Conservation (phyloP, 2,329 filamentous ascomycete species). For the Zelopaecilomyces penicillatus region DNA sequence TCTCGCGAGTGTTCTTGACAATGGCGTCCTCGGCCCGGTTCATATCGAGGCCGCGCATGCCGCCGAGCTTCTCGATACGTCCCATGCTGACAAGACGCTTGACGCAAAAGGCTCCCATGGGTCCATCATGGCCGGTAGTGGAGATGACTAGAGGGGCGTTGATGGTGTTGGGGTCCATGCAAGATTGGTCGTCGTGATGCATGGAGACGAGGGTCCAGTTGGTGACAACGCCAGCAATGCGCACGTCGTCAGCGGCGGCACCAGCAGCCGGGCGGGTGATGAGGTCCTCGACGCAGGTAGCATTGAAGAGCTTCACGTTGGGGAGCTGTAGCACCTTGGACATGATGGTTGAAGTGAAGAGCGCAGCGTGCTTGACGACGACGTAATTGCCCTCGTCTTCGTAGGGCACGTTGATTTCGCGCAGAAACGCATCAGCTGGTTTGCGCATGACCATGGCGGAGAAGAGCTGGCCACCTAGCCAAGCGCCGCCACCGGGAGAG, state of each 20-base stretch:
- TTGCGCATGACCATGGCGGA: slow-evolving; percentile 93
- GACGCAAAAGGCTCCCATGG: slow-evolving; percentile 83
- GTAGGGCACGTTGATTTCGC: slow-evolving; percentile 72
- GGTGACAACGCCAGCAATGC: slow-evolving; percentile 82
- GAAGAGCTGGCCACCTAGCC: slow-evolving; percentile 92
- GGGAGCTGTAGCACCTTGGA: slow-evolving; percentile 75
- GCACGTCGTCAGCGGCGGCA: slow-evolving; percentile 40
- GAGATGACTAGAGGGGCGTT: slow-evolving; percentile 83
- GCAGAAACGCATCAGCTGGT: slow-evolving; percentile 77
- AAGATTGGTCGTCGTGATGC: slow-evolving; percentile 82
- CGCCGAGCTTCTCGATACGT: slow-evolving; percentile 71
- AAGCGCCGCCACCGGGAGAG: slow-evolving; percentile 79
- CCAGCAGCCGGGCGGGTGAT: slow-evolving; percentile 63
- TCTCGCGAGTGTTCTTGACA: slow-evolving; percentile 82
- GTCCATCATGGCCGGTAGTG: slow-evolving; percentile 84
- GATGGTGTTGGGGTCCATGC: slow-evolving; percentile 98
- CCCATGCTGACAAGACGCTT: slow-evolving; percentile 89
- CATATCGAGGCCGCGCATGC: slow-evolving; percentile 93
- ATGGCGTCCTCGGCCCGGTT: slow-evolving; percentile 86
- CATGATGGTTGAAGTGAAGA: slow-evolving; percentile 84
- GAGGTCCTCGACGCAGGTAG: slow-evolving; percentile 83
- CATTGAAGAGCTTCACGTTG: slow-evolving; percentile 96
- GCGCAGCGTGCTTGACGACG: slow-evolving; percentile 86
- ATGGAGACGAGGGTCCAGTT: slow-evolving; percentile 92
- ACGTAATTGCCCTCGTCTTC: slow-evolving; percentile 86